A percentile compares a stretch with the other conserved stretches of the same genome.
These are phyloP conservation scores for Hymenotorrendiella dingleyae DNA, from an alignment of 2,329 filamentous ascomycete species.

Conservation along the genomic window DNA sequence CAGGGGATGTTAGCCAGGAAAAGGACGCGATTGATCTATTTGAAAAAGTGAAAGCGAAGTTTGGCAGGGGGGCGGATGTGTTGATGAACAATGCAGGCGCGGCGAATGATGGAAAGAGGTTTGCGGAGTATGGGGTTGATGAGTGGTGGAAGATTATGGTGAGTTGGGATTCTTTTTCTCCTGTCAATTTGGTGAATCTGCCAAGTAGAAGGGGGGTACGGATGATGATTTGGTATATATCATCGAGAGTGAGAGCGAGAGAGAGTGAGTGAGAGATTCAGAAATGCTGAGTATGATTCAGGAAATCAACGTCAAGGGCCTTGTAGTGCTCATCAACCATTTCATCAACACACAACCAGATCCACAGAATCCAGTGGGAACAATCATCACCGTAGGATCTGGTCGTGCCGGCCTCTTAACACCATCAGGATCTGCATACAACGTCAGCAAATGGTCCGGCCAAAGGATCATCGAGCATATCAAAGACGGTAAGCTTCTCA, in stretches of 20 bases:
- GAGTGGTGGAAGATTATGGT: constrained; percentile 39
- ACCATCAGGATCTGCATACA: constrained; percentile 38
- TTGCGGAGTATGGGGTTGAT: constrained; percentile 34
- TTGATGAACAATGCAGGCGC: constrained; percentile 39
- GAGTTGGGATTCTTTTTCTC: too few species aligned
- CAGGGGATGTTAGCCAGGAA: constrained; percentile 16
- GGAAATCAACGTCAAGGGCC: constrained; percentile 46
- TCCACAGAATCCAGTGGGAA: constrained; percentile 22
- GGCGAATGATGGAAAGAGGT: constrained; percentile 30
- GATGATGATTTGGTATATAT: too few species aligned
- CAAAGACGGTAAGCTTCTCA: constrained; percentile 11
- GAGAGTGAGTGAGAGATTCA: not conserved
- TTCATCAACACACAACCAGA: constrained; percentile 39
- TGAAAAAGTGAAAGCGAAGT: constrained; percentile 12
- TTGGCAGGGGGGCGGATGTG: constrained; percentile 30
- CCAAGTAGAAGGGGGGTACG: too few species aligned
- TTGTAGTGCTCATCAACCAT: constrained; percentile 38
- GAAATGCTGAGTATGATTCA: constrained; percentile 32
- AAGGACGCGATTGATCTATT: constrained; percentile 17
- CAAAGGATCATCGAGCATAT: constrained; percentile 38
- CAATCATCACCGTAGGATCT: constrained; percentile 37
- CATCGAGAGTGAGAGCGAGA: too few species aligned
- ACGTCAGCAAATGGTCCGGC: constrained; percentile 40
- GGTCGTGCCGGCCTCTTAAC: constrained; percentile 32
- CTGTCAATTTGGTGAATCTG: too few species aligned